Conservation (phyloP, 495 filamentous ascomycete species). For the Neurospora sp. region DNA sequence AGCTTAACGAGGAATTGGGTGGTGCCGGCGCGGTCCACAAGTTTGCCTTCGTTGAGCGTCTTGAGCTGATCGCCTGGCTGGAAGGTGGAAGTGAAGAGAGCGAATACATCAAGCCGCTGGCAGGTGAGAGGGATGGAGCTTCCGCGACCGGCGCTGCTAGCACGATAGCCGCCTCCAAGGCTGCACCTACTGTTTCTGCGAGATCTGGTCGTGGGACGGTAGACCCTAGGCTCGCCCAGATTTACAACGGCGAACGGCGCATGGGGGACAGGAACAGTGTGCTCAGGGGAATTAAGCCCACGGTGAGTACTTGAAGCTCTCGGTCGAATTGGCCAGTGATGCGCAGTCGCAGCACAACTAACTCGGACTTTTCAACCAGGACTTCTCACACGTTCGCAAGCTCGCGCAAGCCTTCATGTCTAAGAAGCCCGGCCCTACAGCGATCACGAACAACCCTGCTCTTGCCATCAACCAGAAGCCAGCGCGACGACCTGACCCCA, state of each 20-base stretch:
- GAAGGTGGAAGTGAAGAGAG: constrained; percentile 80
- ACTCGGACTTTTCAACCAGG: constrained; percentile 39
- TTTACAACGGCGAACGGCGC: constrained; percentile 81
- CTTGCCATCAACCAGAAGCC: constrained; percentile 41
- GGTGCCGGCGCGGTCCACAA: constrained; percentile 59
- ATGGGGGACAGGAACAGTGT: constrained; percentile 89
- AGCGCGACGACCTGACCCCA: constrained; percentile 68
- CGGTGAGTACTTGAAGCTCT: constrained; percentile 42
- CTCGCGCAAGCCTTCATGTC: constrained; percentile 69
- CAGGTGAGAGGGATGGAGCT: constrained; percentile 45
- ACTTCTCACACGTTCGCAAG: constrained; percentile 92
- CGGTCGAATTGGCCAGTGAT: background rate
- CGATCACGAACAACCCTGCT: constrained; percentile 26
- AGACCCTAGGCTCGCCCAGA: constrained; percentile 72
- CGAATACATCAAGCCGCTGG: constrained; percentile 82
- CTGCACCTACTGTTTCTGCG: constrained; percentile 36
- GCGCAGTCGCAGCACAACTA: background rate
- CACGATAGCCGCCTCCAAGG: constrained; percentile 37
- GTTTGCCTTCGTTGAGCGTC: constrained; percentile 76
- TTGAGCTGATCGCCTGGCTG: constrained; percentile 86
- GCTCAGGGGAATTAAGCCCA: constrained; percentile 80
- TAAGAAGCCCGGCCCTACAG: constrained; percentile 37
- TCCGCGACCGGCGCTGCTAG: constrained; percentile 33
- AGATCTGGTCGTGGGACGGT: constrained; percentile 51
- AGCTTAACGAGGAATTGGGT: constrained; percentile 69